These are phyloP conservation scores for Colletotrichum orchidophilum DNA, from an alignment of 2,329 filamentous ascomycete species.

Conservation along the genomic window DNA sequence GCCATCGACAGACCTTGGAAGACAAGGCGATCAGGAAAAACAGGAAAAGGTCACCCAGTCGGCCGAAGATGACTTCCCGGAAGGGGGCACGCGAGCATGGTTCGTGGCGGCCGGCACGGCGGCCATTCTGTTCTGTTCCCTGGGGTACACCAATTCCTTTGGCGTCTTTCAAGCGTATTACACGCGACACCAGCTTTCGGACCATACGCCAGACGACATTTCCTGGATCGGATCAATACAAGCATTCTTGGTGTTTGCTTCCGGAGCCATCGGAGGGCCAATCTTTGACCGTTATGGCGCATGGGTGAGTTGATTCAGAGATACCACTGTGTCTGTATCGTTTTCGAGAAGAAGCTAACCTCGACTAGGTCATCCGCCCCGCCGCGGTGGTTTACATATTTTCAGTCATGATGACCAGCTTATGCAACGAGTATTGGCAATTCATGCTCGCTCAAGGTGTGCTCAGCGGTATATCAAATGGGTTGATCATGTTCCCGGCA, in stretches of 20 bases:
- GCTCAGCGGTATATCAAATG: conserved; percentile 45
- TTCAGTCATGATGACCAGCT: conserved; percentile 45
- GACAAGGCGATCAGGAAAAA: background rate
- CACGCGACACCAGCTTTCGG: conserved; percentile 37
- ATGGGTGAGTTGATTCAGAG: conserved; percentile 12
- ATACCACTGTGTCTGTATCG: background rate
- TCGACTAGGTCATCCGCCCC: conserved; percentile 32
- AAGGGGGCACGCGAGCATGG: conserved; percentile 51
- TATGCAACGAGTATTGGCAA: conserved; percentile 51
- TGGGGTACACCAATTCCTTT: conserved; percentile 41
- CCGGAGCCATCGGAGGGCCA: conserved; percentile 34
- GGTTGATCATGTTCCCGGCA: conserved; percentile 47
- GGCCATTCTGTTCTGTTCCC: conserved; percentile 43
- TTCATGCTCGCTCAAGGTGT: conserved; percentile 52
- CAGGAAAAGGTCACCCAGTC: conserved; percentile 8
- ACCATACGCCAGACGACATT: conserved; percentile 37
- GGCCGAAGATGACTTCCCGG: conserved; percentile 35
- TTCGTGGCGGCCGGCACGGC: conserved; percentile 48
- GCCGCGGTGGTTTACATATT: conserved; percentile 35
- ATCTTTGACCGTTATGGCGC: conserved; percentile 37
- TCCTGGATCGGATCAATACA: conserved; percentile 41
- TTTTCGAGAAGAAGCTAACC: background rate
- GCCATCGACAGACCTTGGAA: background rate
- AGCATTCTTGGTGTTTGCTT: conserved; percentile 38
- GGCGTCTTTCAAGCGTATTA: conserved; percentile 42